phyloP scores from a whole-genome alignment of 148 eudicot genomes.

The Mesembryanthemum crystallinum region DNA sequence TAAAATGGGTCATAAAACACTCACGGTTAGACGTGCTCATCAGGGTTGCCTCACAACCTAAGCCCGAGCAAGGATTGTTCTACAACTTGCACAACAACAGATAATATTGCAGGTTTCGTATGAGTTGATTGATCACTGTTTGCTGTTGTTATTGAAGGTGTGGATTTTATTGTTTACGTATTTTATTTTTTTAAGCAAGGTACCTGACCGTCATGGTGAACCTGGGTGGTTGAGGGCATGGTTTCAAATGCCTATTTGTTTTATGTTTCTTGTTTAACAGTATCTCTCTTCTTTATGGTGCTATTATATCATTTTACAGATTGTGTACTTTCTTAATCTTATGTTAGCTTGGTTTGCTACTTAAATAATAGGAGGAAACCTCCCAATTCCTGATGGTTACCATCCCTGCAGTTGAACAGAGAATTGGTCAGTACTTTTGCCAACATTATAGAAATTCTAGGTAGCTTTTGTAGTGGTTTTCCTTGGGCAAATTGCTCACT shows the following conservation, averaged over 20 bases:
- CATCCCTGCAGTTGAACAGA: conserved; percentile 68
- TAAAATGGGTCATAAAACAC: conserved; percentile 92
- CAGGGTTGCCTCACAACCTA: conserved; percentile 81
- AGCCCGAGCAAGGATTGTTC: conserved; percentile 90
- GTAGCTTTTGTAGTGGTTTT: conserved; percentile 30
- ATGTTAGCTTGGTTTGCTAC: background rate
- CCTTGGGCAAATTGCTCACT: background rate
- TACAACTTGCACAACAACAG: conserved; percentile 95
- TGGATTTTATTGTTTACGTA: background rate
- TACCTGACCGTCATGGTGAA: no score
- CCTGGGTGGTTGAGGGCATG: no score
- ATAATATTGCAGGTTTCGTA: conserved; percentile 91
- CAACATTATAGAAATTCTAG: conserved; percentile 54
- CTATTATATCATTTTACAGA: background rate
- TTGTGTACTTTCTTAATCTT: background rate
- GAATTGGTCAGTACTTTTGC: conserved; percentile 69
- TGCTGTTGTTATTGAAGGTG: conserved; percentile 1
- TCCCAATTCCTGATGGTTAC: conserved; percentile 66
- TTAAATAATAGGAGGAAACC: conserved; percentile 59
- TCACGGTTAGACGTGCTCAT: conserved; percentile 94
- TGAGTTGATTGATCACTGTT: background rate
- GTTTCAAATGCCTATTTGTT: no score
- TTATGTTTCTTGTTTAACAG: no score
- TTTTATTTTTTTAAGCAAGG: no score
- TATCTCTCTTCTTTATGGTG: no score